Evolutionary conservation across 257 asterid genomes (phyloP).

Genomic region (Fraxinus excelsior): DNA sequence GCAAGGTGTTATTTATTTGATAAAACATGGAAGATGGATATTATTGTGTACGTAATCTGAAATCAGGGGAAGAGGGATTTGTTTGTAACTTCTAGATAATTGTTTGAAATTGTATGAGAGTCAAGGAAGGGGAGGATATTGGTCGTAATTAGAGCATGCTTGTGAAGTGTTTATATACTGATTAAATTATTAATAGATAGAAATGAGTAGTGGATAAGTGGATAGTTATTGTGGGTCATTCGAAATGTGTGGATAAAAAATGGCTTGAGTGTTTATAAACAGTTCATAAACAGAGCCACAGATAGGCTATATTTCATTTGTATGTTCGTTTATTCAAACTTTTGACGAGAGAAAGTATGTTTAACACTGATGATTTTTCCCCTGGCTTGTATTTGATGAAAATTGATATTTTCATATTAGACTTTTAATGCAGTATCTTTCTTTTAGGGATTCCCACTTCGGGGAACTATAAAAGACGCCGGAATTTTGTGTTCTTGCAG

Average conservation of each 20-base stretch:
- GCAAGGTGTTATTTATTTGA: conserved; percentile 3
- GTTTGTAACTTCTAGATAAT: not conserved
- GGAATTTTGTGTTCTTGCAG: conserved; percentile 92
- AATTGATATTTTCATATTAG: conserved; percentile 8
- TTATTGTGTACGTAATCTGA: not conserved
- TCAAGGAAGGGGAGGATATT: not conserved
- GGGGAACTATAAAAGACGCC: conserved; percentile 82
- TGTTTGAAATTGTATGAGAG: conserved; percentile 2
- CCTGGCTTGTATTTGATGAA: conserved; percentile 7
- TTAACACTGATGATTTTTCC: not conserved
- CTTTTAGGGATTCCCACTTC: conserved; percentile 58
- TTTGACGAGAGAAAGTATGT: not conserved
- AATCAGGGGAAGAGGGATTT: not conserved
- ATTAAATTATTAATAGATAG: too few relatives aligned
- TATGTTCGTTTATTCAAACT: not conserved
- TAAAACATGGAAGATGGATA: not conserved
- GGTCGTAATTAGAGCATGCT: not conserved
- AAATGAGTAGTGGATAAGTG: too few relatives aligned
- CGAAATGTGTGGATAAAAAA: too few relatives aligned
- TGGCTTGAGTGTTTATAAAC: too few relatives aligned
- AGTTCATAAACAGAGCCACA: too few relatives aligned
- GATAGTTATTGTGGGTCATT: too few relatives aligned
- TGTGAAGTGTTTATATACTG: too few relatives aligned
- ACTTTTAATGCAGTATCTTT: conserved; percentile 22
- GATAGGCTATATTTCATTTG: not conserved